A percentile compares a stretch with the other conserved stretches of the same genome.
phyloP scores from a whole-genome alignment of 2,329 filamentous ascomycete species.

The Talaromyces amestolkiae region DNA sequence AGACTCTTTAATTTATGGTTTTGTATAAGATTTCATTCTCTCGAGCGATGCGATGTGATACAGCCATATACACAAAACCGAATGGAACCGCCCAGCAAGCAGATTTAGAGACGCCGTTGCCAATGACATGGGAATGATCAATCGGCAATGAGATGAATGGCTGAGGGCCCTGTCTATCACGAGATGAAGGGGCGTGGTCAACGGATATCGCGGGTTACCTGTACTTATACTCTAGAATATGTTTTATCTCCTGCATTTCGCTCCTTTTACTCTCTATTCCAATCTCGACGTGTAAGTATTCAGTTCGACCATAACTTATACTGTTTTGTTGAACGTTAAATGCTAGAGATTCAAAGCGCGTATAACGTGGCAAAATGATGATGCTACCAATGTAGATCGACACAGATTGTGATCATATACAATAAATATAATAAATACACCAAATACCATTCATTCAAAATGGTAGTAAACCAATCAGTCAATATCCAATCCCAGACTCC shows the following conservation, averaged over 20 bases:
- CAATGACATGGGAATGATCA: not conserved
- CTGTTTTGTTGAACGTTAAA: not conserved
- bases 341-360: too few relatives aligned
- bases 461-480: not conserved
- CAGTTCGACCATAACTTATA: not conserved
- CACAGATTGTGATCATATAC: not conserved
- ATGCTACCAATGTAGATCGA: not conserved
- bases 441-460: not conserved
- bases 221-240: conserved; percentile 12
- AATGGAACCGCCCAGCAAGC: not conserved
- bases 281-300: not conserved
- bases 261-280: not conserved
- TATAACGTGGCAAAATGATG: too few relatives aligned
- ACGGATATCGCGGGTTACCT: not conserved
- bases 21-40: not conserved
- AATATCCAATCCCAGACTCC: not conserved
- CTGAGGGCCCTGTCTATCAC: not conserved
- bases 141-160: not conserved
- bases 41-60: not conserved
- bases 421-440: not conserved
- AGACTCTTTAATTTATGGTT: conserved; percentile 31
- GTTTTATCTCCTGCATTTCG: not conserved
- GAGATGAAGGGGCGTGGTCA: not conserved
- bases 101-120: not conserved
- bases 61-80: not conserved